Evolutionary conservation across 1,139 yeast species (phyloP).

Genomic region (Ashbya aceris): DNA sequence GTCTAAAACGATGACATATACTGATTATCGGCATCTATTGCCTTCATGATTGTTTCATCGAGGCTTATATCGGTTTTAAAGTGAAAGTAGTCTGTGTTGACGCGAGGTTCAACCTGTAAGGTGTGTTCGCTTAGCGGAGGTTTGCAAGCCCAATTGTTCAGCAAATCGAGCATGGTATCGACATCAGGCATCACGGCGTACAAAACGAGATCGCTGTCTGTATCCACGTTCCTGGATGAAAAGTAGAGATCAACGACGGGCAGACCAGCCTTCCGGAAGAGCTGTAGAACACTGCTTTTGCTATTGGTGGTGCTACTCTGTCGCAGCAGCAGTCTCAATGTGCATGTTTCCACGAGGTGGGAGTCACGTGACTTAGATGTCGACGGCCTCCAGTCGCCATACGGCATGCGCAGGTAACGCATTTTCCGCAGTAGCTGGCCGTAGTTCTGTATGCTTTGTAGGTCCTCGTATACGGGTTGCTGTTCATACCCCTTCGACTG

Average conservation of each 20-base stretch:
- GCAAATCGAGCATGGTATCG: background rate
- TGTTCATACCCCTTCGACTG: constrained; percentile 2
- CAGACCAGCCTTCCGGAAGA: constrained; percentile 1
- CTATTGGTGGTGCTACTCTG: constrained; percentile 3
- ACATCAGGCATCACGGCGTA: constrained; percentile 9
- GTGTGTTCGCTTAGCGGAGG: background rate
- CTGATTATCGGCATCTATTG: no score
- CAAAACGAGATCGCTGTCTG: constrained; percentile 11
- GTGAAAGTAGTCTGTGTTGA: constrained; percentile 2
- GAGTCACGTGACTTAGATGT: constrained; percentile 11
- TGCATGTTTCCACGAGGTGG: constrained; percentile 3
- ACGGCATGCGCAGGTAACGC: constrained; percentile 18
- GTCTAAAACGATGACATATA: no score
- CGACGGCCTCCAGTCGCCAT: constrained; percentile 20
- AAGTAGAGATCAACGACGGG: constrained; percentile 11
- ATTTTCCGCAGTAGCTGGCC: constrained; percentile 22
- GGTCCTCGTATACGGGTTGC: background rate
- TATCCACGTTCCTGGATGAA: constrained; percentile 15
- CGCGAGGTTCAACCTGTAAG: background rate
- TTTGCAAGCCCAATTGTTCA: background rate
- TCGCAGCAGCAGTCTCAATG: constrained; percentile 12
- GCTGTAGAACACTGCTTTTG: constrained; percentile 1
- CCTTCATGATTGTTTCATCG: no score
- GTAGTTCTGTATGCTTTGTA: constrained; percentile 17
- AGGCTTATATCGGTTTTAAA: constrained; percentile 1